Evolutionary conservation across 768 basidiomycete genomes (phyloP).

Genomic region (Mycena vulgaris): DNA sequence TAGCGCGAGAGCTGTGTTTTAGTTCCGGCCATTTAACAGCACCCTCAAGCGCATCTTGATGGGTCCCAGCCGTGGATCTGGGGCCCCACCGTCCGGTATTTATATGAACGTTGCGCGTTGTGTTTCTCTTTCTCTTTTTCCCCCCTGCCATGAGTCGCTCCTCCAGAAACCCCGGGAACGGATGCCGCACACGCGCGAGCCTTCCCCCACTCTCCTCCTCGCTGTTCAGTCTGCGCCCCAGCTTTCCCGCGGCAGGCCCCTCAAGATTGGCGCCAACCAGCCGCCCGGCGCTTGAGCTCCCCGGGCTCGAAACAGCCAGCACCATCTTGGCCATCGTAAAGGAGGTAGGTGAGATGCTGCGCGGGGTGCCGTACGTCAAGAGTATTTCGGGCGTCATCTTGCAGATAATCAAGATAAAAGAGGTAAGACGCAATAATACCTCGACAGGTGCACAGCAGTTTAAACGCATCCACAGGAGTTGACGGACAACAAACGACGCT

Average conservation of each 20-base stretch:
- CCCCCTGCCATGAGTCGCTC: slow-evolving; percentile 36
- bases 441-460: slow-evolving; percentile 11
- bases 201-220: neutral
- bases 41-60: slow-evolving; percentile 5
- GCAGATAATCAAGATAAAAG: slow-evolving; percentile 36
- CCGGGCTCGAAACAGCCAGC: slow-evolving; percentile 20
- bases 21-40: slow-evolving; percentile 32
- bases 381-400: slow-evolving; percentile 31
- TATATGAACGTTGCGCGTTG: slow-evolving; percentile 10
- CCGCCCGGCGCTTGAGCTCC: slow-evolving; percentile 9
- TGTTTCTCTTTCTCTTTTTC: slow-evolving; percentile 24
- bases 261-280: neutral
- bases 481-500: slow-evolving; percentile 35
- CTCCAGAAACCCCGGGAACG: slow-evolving; percentile 25
- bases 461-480: slow-evolving; percentile 23
- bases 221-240: neutral
- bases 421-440: slow-evolving; percentile 30
- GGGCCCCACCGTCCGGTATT: slow-evolving; percentile 1
- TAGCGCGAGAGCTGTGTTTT: slow-evolving; percentile 24
- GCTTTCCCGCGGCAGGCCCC: neutral
- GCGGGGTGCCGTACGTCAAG: slow-evolving; percentile 32
- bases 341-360: slow-evolving; percentile 35
- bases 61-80: slow-evolving; percentile 5
- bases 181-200: slow-evolving; percentile 19
- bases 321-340: slow-evolving; percentile 28